A percentile compares a stretch with the other conserved stretches of the same genome.
Conservation (phyloP, 2,329 filamentous ascomycete genomes). For the Calonectria hongkongensis region DNA sequence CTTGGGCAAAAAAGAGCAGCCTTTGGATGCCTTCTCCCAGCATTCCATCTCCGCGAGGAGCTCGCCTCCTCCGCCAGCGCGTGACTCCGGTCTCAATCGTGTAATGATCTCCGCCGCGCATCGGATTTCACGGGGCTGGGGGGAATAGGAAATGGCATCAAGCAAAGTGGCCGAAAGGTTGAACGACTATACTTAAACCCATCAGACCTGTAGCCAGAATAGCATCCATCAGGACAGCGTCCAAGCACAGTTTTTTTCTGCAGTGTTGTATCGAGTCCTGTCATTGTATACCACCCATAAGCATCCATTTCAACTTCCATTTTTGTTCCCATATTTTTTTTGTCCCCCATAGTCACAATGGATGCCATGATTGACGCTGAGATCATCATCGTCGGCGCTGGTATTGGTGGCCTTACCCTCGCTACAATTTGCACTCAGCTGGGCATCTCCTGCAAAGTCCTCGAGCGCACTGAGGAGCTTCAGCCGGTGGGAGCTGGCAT, state of each 20-base stretch:
- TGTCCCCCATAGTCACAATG: conserved; percentile 16
- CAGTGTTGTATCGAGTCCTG: neutral
- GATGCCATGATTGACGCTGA: conserved; percentile 32
- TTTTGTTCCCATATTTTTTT: neutral
- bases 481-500: conserved; percentile 36
- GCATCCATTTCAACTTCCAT: neutral
- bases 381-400: conserved; percentile 38
- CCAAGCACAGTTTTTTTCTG: neutral
- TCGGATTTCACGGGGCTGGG: conserved; percentile 21
- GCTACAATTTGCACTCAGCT: conserved; percentile 37
- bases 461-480: conserved; percentile 30
- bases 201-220: conserved; percentile 14
- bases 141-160: neutral
- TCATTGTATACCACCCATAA: conserved; percentile 1
- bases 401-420: conserved; percentile 38
- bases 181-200: conserved; percentile 15
- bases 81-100: conserved; percentile 7
- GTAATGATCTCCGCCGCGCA: conserved; percentile 27
- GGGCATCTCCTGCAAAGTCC: conserved; percentile 37
- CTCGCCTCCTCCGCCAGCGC: conserved; percentile 25
- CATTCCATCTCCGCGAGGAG: conserved; percentile 36
- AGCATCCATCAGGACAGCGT: neutral
- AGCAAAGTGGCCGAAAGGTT: neutral
- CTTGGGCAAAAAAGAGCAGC: neutral
- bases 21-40: conserved; percentile 21